phyloP scores from a whole-genome alignment of 208 protist genomes.

The Naegleria fowleri region DNA sequence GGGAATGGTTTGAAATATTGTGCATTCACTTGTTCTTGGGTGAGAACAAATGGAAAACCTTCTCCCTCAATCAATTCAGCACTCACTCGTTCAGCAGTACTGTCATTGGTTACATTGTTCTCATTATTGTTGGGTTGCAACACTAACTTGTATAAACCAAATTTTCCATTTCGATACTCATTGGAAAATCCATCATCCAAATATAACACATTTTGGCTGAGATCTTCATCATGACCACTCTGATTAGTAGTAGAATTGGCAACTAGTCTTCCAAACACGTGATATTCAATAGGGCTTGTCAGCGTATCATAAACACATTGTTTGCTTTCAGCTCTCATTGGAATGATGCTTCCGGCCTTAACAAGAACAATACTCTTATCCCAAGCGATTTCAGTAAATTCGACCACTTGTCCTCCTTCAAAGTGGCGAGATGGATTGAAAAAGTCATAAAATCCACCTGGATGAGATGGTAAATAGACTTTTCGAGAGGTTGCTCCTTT shows the following conservation, averaged over 20 bases:
- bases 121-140: neutral
- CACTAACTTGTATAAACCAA: neutral
- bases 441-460: slow-evolving; percentile 59
- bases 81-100: too few species aligned
- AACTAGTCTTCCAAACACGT: neutral
- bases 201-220: neutral
- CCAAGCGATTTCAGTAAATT: neutral
- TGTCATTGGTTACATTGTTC: neutral
- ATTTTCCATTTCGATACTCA: neutral
- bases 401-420: neutral
- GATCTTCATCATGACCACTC: neutral
- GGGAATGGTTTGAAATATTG: neutral
- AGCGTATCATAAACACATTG: neutral
- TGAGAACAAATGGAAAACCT: neutral
- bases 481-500: slow-evolving; percentile 34
- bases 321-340: slow-evolving; percentile 30
- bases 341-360: slow-evolving; percentile 52
- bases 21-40: neutral
- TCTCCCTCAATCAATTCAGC: neutral
- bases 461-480: slow-evolving; percentile 53
- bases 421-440: slow-evolving; percentile 18
- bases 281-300: neutral
- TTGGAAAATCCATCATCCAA: neutral
- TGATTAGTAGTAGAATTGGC: too few species aligned
- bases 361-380: slow-evolving; percentile 49